Evolutionary conservation across 2,329 filamentous ascomycete genomes (phyloP).

Genomic region (Bimuria novae-zelandiae): DNA sequence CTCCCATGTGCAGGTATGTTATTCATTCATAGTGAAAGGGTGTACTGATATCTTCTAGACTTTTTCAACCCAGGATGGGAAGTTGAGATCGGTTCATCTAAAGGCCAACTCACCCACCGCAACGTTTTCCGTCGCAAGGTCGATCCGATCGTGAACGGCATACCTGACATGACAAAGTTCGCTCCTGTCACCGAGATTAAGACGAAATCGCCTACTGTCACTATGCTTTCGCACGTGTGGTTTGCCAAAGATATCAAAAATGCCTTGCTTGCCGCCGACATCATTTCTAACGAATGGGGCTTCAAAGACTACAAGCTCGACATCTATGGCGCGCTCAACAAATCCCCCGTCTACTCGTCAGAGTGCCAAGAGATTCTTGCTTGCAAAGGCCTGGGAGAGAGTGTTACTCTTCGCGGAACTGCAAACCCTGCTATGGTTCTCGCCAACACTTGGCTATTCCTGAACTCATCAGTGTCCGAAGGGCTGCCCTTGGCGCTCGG

Average conservation of each 20-base stretch:
- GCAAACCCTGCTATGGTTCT: constrained; percentile 58
- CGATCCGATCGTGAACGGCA: constrained; percentile 68
- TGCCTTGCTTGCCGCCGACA: constrained; percentile 65
- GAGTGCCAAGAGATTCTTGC: constrained; percentile 63
- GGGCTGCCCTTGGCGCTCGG: constrained; percentile 61
- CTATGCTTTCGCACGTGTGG: constrained; percentile 67
- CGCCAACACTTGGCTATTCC: constrained; percentile 49
- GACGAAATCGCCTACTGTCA: constrained; percentile 63
- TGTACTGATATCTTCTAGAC: constrained; percentile 49
- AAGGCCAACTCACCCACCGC: constrained; percentile 61
- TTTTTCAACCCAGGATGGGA: constrained; percentile 70
- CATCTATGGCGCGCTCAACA: constrained; percentile 67
- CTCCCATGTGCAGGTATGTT: constrained; percentile 42
- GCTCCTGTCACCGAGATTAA: constrained; percentile 63
- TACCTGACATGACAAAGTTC: constrained; percentile 67
- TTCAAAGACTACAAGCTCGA: constrained; percentile 67
- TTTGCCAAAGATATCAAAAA: constrained; percentile 68
- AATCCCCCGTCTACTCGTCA: constrained; percentile 64
- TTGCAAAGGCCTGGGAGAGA: constrained; percentile 57
- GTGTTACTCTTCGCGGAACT: constrained; percentile 59
- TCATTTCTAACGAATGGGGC: constrained; percentile 69
- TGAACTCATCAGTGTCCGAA: constrained; percentile 62
- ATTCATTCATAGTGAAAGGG: background rate
- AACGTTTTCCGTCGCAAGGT: constrained; percentile 64
- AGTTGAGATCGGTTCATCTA: constrained; percentile 63